Conservation (phyloP, 441 rosid species). For the Hura crepitans region DNA sequence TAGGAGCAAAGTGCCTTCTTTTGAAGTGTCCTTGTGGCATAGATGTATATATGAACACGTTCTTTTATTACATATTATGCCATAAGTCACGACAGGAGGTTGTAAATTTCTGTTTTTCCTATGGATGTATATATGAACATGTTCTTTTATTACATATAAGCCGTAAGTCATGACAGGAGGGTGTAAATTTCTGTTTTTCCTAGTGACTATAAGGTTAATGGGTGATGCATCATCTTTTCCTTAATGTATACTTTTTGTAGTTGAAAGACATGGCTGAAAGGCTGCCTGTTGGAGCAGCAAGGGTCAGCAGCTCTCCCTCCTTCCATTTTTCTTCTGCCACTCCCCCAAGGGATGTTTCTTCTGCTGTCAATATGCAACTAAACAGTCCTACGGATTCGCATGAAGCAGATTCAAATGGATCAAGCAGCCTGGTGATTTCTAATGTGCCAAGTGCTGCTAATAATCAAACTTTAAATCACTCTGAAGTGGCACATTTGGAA, state of each 20-base stretch:
- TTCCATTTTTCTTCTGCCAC: constrained; percentile 49
- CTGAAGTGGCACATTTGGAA: constrained; percentile 47
- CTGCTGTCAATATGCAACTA: constrained; percentile 44
- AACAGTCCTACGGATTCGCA: constrained; percentile 39
- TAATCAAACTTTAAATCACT: constrained; percentile 34
- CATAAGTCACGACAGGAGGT: background rate
- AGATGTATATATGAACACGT: background rate
- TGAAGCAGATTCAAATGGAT: constrained; percentile 51
- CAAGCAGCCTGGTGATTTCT: constrained; percentile 43
- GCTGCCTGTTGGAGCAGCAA: constrained; percentile 67
- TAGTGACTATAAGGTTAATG: too few relatives aligned
- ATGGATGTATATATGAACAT: background rate
- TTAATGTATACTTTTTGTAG: constrained; percentile 29
- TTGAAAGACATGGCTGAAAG: constrained; percentile 91
- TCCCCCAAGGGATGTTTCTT: constrained; percentile 48
- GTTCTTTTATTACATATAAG: background rate
- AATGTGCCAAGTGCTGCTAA: constrained; percentile 45
- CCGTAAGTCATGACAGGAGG: background rate
- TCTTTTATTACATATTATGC: background rate
- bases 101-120: background rate
- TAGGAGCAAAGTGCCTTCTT: too few relatives aligned
- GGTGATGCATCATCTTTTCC: background rate
- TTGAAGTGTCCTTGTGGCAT: background rate
- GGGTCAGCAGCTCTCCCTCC: constrained; percentile 53
- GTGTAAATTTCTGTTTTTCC: background rate